Base-by-base conservation (phyloP, 2,329 filamentous ascomycete genomes). In the Arthrobotrys conoides region DNA sequence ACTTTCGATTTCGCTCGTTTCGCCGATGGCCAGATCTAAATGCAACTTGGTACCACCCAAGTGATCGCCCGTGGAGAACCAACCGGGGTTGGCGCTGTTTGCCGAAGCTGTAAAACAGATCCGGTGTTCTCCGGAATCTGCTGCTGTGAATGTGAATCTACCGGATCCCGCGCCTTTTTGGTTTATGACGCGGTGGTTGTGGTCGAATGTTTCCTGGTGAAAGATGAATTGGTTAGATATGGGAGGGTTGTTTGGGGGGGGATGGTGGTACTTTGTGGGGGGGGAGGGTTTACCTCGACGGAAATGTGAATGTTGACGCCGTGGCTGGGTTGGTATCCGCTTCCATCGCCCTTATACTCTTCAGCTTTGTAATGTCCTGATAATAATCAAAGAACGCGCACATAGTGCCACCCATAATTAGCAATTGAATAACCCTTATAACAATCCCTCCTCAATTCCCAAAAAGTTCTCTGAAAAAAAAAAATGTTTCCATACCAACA, bases 141-240 rank as follows among this genome's bases (percentile, higher is more conserved):
- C 93, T 66, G 96, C 93, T 81, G 91, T 94, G 89, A 99, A 98
- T 83, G 95, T 97, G 88, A 98, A 98, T 83, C 92, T 92, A 82
- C 96, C 94, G 51, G 89, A 87, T 78, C 89, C 86, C 49, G 88
- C 86, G 82, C 95, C 94, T 79, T 91, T 91, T 86, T 97, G 93
- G 81, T 91, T 93, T 80, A 98, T 93, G 80, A 99, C 92, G 80
- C 94, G 94, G 89, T 99, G 96, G 87, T 98, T 92, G 85, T 96
- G 95, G 88, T 98, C 94, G 86, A 99, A 99, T 83, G 92, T 89
- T 87, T 99, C 96, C 89, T 92, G 8, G 8, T 4, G 27, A n/a
- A n/a, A n/a, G n/a, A 48, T 9, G 27, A 41, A 18, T 22, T 66
- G 36, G 48, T 46, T 22, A 71, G 38, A 22, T 36, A 12, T 12